phyloP scores from a whole-genome alignment of 768 basidiomycete genomes.

The Gloeopeniophorella convolvens region DNA sequence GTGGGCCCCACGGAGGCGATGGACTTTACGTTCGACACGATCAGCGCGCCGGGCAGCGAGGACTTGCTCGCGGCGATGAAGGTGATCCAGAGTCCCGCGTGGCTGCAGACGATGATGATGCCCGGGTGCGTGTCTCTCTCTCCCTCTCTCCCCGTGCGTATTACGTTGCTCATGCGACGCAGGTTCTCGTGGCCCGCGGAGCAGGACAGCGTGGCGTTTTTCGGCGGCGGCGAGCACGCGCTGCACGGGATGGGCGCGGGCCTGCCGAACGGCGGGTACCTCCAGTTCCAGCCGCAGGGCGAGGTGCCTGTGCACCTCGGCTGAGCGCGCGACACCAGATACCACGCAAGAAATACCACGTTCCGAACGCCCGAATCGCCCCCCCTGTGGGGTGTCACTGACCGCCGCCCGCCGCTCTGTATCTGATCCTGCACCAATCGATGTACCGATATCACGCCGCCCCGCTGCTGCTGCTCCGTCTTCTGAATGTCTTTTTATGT shows the following conservation, averaged over 20 bases:
- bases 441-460: no score
- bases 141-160: background rate
- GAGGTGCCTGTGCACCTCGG: background rate
- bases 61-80: slow-evolving; percentile 68
- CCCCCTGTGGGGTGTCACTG: no score
- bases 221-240: no score
- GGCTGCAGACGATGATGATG: slow-evolving; percentile 83
- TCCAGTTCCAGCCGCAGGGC: background rate
- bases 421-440: no score
- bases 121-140: slow-evolving; percentile 46
- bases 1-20: background rate
- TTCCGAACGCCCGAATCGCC: no score
- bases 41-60: slow-evolving; percentile 21
- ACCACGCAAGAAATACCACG: no score
- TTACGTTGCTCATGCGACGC: background rate
- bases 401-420: no score
- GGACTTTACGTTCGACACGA: slow-evolving; percentile 17
- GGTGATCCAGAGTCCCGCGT: slow-evolving; percentile 61
- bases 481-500: no score
- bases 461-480: no score
- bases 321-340: background rate
- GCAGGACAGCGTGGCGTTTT: background rate
- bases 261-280: background rate
- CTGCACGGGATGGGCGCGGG: no score
- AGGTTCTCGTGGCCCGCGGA: slow-evolving; percentile 19